phyloP scores from a whole-genome alignment of 306 rosid species.

The Rosa persica region DNA sequence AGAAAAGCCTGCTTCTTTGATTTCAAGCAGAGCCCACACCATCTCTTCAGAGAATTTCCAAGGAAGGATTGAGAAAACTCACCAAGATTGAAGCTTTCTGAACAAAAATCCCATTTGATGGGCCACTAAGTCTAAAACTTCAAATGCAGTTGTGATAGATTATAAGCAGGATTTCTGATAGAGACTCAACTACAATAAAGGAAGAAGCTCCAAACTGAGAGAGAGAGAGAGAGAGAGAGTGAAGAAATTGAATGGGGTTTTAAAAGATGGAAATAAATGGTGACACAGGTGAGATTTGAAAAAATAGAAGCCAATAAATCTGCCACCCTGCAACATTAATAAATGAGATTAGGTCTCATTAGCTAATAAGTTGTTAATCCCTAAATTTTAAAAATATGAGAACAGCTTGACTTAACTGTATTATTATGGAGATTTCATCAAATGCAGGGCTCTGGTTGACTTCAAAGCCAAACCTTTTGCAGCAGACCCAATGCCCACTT shows the following conservation, averaged over 20 bases:
- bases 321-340: slow-evolving; percentile 20
- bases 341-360: slow-evolving; percentile 24
- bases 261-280: slow-evolving; percentile 28
- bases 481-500: slow-evolving; percentile 51
- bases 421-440: slow-evolving; percentile 18
- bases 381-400: slow-evolving; percentile 1
- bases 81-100: slow-evolving; percentile 24
- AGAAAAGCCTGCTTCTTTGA: slow-evolving; percentile 27
- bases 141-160: slow-evolving; percentile 13
- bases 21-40: slow-evolving; percentile 27
- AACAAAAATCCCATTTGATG: neutral
- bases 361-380: slow-evolving; percentile 8
- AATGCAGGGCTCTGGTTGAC: slow-evolving; percentile 46
- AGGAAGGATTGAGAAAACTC: slow-evolving; percentile 22
- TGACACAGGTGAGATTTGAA: slow-evolving; percentile 32
- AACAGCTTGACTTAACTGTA: neutral
- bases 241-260: slow-evolving; percentile 1
- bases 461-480: slow-evolving; percentile 29
- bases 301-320: slow-evolving; percentile 11
- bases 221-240: slow-evolving; percentile 14
- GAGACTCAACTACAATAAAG: slow-evolving; percentile 24
- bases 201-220: slow-evolving; percentile 25
- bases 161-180: slow-evolving; percentile 22
- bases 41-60: slow-evolving; percentile 11
- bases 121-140: slow-evolving; percentile 4